A percentile compares a stretch with the other conserved stretches of the same genome.
Evolutionary conservation across 2,329 filamentous ascomycete species (phyloP).

Genomic region (Tothia fuscella): DNA sequence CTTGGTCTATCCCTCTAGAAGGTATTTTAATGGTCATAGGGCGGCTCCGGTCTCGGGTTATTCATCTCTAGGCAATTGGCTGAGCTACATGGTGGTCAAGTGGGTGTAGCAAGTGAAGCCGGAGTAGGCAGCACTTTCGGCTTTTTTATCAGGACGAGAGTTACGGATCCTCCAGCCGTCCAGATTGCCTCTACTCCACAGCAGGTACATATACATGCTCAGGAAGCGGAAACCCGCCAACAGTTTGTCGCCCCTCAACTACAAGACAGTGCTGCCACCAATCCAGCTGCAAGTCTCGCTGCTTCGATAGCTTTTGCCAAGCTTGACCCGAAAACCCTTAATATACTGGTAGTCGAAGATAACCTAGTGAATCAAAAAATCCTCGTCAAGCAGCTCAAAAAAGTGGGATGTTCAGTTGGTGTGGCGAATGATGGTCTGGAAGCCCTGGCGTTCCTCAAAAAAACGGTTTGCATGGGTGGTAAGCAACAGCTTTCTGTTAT

Average conservation of each 20-base stretch:
- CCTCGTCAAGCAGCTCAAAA: slow-evolving; percentile 9
- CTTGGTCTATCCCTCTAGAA: no score
- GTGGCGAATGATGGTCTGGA: slow-evolving; percentile 10
- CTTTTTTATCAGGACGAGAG: slow-evolving; percentile 46
- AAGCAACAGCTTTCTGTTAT: slow-evolving; percentile 2
- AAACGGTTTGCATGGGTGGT: background rate
- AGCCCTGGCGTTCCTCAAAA: slow-evolving; percentile 8
- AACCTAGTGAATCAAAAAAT: slow-evolving; percentile 12
- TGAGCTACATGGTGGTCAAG: slow-evolving; percentile 56
- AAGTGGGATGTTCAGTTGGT: slow-evolving; percentile 3
- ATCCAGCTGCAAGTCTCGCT: background rate
- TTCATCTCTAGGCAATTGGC: slow-evolving; percentile 59
- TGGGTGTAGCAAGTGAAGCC: slow-evolving; percentile 49
- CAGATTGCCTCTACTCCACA: background rate
- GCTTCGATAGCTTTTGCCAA: background rate
- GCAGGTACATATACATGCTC: no score
- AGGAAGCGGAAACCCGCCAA: no score
- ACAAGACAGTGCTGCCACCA: background rate
- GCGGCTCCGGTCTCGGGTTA: slow-evolving; percentile 32
- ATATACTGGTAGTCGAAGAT: slow-evolving; percentile 11
- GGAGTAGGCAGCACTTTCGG: slow-evolving; percentile 53
- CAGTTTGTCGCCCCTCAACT: background rate
- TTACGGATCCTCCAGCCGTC: background rate
- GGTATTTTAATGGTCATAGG: no score
- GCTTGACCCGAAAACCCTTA: slow-evolving; percentile 1